phyloP scores from a whole-genome alignment of 495 filamentous ascomycete genomes.

The Aspergillus cristatus region DNA sequence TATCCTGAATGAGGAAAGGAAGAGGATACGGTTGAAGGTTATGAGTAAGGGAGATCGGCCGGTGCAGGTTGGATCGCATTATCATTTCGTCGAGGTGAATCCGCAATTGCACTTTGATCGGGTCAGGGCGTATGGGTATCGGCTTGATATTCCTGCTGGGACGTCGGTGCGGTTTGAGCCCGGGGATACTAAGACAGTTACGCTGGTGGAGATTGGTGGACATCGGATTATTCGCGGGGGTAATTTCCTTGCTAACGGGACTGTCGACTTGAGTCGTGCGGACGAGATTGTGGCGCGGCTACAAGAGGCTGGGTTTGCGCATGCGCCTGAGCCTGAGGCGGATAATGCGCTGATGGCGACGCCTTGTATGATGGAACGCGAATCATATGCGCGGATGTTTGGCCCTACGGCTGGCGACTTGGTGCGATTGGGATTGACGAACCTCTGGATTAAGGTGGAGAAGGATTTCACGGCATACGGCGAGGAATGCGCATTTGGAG shows the following conservation, averaged over 20 bases:
- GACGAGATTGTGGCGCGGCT: conserved; percentile 61
- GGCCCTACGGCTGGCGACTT: conserved; percentile 84
- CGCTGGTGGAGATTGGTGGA: conserved; percentile 82
- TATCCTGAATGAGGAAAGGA: conserved; percentile 63
- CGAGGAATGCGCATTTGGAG: conserved; percentile 93
- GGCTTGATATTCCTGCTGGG: conserved; percentile 84
- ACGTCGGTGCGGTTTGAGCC: conserved; percentile 94
- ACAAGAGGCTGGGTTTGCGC: conserved; percentile 64
- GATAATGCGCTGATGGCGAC: conserved; percentile 44
- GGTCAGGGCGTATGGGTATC: conserved; percentile 70
- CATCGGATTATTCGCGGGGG: conserved; percentile 76
- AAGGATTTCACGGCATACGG: conserved; percentile 78
- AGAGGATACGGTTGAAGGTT: conserved; percentile 63
- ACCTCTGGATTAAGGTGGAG: conserved; percentile 90
- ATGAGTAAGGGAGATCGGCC: conserved; percentile 86
- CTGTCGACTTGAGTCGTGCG: conserved; percentile 49
- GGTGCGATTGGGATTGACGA: conserved; percentile 72
- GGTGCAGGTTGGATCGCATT: conserved; percentile 90
- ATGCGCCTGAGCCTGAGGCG: conserved; percentile 53
- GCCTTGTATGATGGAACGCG: conserved; percentile 62
- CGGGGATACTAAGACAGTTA: conserved; percentile 88
- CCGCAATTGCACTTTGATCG: conserved; percentile 88
- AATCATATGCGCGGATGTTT: conserved; percentile 79
- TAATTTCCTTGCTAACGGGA: conserved; percentile 67
- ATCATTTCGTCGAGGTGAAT: conserved; percentile 94